Evolutionary conservation across 2,329 filamentous ascomycete genomes (phyloP).

Genomic region (Pseudopyricularia javanii): DNA sequence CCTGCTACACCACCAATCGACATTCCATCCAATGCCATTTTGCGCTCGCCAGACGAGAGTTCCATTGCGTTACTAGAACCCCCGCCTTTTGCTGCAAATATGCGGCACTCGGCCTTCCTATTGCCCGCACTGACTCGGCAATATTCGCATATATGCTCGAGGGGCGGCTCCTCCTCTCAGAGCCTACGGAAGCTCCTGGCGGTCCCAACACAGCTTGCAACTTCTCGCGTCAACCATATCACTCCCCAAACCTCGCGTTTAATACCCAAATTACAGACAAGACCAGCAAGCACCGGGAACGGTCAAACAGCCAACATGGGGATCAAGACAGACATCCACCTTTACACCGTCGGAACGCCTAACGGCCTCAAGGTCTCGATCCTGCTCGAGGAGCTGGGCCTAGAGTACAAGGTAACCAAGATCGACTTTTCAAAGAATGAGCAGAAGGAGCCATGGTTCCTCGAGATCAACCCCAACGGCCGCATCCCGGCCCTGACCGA

Average conservation of each 20-base stretch:
- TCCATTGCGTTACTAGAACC: neutral
- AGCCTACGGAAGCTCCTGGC: neutral
- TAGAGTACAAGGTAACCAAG: slow-evolving; percentile 65
- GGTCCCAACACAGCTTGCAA: neutral
- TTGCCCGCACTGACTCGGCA: neutral
- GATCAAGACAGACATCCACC: slow-evolving; percentile 51
- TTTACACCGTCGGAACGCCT: slow-evolving; percentile 74
- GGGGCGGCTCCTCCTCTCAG: neutral
- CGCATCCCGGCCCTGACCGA: slow-evolving; percentile 83
- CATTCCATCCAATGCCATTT: neutral
- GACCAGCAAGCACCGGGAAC: neutral
- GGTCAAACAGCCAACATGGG: neutral
- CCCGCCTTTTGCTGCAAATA: neutral
- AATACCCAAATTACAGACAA: neutral
- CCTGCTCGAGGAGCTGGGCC: slow-evolving; percentile 68
- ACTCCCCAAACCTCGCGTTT: neutral
- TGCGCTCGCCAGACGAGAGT: neutral
- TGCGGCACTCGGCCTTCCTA: neutral
- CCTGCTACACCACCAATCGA: neutral
- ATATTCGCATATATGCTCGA: neutral
- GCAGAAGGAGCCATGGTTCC: slow-evolving; percentile 77
- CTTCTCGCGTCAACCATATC: neutral
- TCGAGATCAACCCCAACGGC: slow-evolving; percentile 86
- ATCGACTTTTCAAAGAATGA: slow-evolving; percentile 62
- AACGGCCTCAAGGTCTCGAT: slow-evolving; percentile 90